Evolutionary conservation across 2,329 filamentous ascomycete species (phyloP), one percentile per base, ranked within the genome.

Genomic region (Helotiales sp.): DNA sequence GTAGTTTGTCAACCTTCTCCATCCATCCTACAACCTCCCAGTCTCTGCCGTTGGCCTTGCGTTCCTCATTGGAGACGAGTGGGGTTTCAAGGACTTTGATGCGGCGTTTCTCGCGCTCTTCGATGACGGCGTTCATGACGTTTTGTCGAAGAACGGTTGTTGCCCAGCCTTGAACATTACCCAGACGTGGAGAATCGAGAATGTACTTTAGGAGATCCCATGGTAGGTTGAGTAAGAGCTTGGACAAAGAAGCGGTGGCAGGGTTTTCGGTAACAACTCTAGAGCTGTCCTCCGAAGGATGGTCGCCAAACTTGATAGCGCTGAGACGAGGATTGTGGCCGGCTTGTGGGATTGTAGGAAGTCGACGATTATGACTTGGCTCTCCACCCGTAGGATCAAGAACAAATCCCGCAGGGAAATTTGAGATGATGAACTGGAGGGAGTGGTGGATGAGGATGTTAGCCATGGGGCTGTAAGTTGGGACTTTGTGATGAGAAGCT

Each of bases 281-380:
- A 59, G 73, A 72, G 32, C 75, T 73, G 11, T 82, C 79, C 37
- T 83, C 78, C 28, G 80, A 80, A n/a, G 72, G 65, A 60, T 77
- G 74, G 70, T 92, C 89, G n/a, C 91, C 91, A 73, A 93, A 93
- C 68, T 88, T 87, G 61, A 93, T 92, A 69, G 83, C 85, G 68
- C 84, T 86, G 11, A 91, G 80, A 28, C 88, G 85, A 45, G 84
- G 83, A 60, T 87, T 81, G 61, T 77, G 73, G 22, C 80, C 75
- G n/a, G 74, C 40, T 40, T 70, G 65, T 30, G 67, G 65, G 20
- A 80, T 58, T 24, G 70, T 71, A 1, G 83, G 83, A 3, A 87
- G 78, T 28, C 82, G 78, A 11, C 84, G 83, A 57, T 82, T 79
- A 28, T 85, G 82, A 22, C 79, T 75, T 65, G 82, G 76, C 61